These are phyloP conservation scores for Bruguiera gymnorhiza DNA, from an alignment of 345 rosid genomes.

Conservation along the genomic window DNA sequence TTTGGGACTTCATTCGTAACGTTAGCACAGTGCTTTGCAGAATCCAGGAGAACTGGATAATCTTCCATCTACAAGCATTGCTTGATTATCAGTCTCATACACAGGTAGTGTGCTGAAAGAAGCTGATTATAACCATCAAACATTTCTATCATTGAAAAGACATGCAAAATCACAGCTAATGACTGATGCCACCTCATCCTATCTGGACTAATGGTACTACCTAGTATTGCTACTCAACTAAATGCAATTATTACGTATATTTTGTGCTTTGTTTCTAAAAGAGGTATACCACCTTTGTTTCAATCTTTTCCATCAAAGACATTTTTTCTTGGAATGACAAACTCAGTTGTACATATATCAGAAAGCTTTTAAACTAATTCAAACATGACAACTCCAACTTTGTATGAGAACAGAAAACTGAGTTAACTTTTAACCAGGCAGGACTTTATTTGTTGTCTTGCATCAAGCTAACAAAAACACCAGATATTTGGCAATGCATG, in stretches of 20 bases:
- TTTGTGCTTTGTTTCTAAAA: background rate
- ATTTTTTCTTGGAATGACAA: background rate
- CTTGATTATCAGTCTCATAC: conserved; percentile 4
- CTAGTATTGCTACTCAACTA: background rate
- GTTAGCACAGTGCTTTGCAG: conserved; percentile 29
- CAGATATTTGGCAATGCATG: background rate
- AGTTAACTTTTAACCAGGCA: background rate
- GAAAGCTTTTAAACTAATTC: background rate
- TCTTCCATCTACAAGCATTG: conserved; percentile 42
- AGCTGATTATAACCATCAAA: background rate
- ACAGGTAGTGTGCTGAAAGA: background rate
- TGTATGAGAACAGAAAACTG: background rate
- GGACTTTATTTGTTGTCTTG: too few relatives aligned
- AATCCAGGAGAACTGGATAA: conserved; percentile 28
- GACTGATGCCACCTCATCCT: too few relatives aligned
- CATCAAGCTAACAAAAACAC: background rate
- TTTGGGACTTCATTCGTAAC: conserved; percentile 20
- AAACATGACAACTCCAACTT: too few relatives aligned
- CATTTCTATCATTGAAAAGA: background rate
- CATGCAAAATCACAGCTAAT: too few relatives aligned
- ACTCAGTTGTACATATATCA: background rate
- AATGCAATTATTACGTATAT: background rate
- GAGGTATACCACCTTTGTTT: background rate
- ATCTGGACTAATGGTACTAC: too few relatives aligned
- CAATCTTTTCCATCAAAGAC: background rate